phyloP scores from a whole-genome alignment of 192 early-diverging fungal species.

The Coemansia erecta region DNA sequence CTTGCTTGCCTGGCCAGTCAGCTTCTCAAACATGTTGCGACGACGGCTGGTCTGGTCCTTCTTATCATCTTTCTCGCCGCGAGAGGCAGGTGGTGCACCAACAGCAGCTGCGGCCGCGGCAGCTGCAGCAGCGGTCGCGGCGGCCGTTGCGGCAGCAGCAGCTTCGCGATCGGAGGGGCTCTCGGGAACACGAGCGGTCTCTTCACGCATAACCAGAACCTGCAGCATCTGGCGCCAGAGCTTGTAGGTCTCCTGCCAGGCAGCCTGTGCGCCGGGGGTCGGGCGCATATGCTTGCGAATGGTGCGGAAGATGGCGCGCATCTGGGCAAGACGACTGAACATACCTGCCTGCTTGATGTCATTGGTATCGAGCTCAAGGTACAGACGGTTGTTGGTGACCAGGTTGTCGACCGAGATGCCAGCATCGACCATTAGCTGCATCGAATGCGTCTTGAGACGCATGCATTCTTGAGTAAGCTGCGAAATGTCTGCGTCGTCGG shows the following conservation, averaged over 20 bases:
- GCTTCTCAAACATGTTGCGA: conserved; percentile 51
- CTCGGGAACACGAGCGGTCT: conserved; percentile 40
- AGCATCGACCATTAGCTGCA: conserved; percentile 60
- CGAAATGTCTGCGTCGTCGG: conserved; percentile 56
- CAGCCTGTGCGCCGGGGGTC: conserved; percentile 49
- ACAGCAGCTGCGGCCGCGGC: conserved; percentile 1
- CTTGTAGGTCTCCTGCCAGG: conserved; percentile 55
- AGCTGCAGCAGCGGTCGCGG: conserved; percentile 3
- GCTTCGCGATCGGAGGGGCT: conserved; percentile 25
- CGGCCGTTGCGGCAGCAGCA: background rate
- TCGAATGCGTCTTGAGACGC: conserved; percentile 35
- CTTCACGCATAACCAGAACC: conserved; percentile 51
- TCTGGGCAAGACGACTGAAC: conserved; percentile 49
- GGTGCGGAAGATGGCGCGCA: conserved; percentile 51
- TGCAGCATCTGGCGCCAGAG: conserved; percentile 56
- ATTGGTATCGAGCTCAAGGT: conserved; percentile 78
- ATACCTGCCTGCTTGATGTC: conserved; percentile 70
- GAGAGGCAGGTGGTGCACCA: background rate
- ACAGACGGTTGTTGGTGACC: conserved; percentile 81
- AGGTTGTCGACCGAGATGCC: conserved; percentile 62
- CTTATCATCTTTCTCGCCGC: conserved; percentile 28
- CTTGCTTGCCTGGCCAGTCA: conserved; percentile 43
- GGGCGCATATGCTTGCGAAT: conserved; percentile 55
- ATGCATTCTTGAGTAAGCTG: conserved; percentile 47
- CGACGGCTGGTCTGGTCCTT: conserved; percentile 29